Evolutionary conservation across 169 alveolate species (phyloP), one percentile per base, ranked within the genome.

Genomic region (Plasmodium coatneyi): DNA sequence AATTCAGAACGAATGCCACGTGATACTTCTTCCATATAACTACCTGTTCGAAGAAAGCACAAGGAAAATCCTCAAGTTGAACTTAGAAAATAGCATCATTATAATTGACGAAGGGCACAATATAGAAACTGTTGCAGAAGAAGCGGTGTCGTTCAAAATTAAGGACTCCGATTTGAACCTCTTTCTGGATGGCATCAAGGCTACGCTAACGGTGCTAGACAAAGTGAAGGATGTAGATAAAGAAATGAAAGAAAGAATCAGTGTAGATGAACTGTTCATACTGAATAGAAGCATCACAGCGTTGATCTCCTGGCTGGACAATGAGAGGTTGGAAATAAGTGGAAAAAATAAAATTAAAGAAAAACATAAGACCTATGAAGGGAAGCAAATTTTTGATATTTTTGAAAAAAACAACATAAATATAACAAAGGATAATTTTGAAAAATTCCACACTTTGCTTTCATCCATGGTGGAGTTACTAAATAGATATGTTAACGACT

Each of bases 101-200:
- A 97, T 98, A 49, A 97, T 98, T 54, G 99, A 98, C 93, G 99
- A 98, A 92, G 99, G 99, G 14, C 99, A 98, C 92, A 98, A 98
- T 95, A 95, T 98, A 14, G 98, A 97, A 72, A 84, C 92, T 16
- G 97, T 97, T 25, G 98, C 99, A 6, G 99, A 97, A 87, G 97
- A 93, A 22, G 99, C 98, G 2, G 96, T 96, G 30, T 96, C 98
- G 0, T 97, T 96, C 81, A 89, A 84, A 66, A 56, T 96, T 34
- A 92, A 92, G 84, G 97, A 95, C 78, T 72, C 95, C 10, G 96
- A 95, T 71, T 83, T 95, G 54, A 94, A 94, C 41, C 86, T 95
- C 46, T 95, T 95, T 81, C 80, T 92, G 80, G 95, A 95, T 49
- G 92, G 95, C 7, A 92, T 95, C 32, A 86, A 92, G 52, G 92